These are phyloP conservation scores for Dovyalis caffra DNA, from an alignment of 345 rosid species.

Conservation along the genomic window DNA sequence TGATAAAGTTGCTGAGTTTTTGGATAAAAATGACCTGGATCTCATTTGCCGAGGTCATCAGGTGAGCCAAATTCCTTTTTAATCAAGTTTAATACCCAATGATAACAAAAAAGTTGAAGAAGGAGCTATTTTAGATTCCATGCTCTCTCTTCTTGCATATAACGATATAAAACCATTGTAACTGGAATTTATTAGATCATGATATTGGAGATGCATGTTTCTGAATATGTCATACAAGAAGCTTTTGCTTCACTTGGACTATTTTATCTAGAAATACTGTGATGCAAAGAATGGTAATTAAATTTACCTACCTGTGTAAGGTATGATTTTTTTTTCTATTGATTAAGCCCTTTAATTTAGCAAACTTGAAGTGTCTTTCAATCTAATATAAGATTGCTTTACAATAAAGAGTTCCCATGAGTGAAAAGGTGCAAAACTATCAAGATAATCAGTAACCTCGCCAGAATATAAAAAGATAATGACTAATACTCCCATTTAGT, in stretches of 20 bases:
- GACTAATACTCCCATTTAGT: not conserved
- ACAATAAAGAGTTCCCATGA: not conserved
- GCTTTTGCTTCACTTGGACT: not conserved
- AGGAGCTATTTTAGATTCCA: not conserved
- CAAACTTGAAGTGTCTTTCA: not conserved
- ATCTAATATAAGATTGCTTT: conserved; percentile 2
- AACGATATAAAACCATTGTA: not conserved
- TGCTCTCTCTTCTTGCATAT: not conserved
- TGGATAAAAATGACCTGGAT: conserved; percentile 89
- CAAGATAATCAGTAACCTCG: not conserved
- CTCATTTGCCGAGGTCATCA: conserved; percentile 98
- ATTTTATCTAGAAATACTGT: not conserved
- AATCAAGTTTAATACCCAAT: not conserved
- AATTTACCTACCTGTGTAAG: not conserved
- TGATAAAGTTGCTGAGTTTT: conserved; percentile 72
- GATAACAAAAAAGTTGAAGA: not conserved
- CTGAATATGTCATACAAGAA: not conserved
- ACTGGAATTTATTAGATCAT: not conserved
- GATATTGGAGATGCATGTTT: not conserved
- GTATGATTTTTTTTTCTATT: not conserved
- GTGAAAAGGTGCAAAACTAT: not conserved
- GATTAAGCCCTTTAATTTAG: not conserved
- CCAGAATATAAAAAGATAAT: conserved; percentile 3
- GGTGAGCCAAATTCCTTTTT: conserved; percentile 39
- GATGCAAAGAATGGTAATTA: not conserved